Evolutionary conservation across 2,329 filamentous ascomycete species (phyloP), one percentile per base, ranked within the genome.

Genomic region (Aspergillus intermedius): DNA sequence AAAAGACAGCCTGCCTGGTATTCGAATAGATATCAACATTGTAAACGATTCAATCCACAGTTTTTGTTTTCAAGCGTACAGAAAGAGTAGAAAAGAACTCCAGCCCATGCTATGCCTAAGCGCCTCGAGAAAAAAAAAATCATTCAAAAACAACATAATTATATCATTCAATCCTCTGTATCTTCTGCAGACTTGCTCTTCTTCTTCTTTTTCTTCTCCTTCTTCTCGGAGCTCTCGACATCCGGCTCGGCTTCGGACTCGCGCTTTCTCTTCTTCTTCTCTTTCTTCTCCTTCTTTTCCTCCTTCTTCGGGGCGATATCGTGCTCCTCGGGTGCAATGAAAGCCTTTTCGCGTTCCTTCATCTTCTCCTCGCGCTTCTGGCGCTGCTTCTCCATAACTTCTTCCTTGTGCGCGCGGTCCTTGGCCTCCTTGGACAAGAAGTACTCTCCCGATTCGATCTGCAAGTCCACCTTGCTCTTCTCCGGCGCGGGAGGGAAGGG

Each of bases 401-500:
- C 87, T 65, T 91, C 86, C 70, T 87, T 84, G 42, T 78, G 83
- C 47, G 84, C 86, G 52, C 91, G 79, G 63, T 95, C 88, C 78
- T 95, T 95, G 51, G 89, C 91, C 64, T 91, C 83, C 77, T 95
- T 95, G 64, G 85, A 84, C 65, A 98, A 72, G 71, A 97, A 97
- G 74, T 95, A 98, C 74, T 97, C 91, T 73, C 93, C 91, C 60
- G 83, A 91, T 77, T 98, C 93, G 75, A 98, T 95, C 79, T 98
- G 91, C 71, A 90, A 74, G 72, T 98, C 93, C 60, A 98, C 81
- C 82, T 97, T 98, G 82, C 91, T 96, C 87, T 95, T 95, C 78
- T 98, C 91, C 57, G 91, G 90, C 40, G 90, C 82, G 5, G 93
- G 93, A 44, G 93, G 93, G 83, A 98, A 98, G 8, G 93, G 91